A percentile compares a stretch with the other conserved stretches of the same genome.
Conservation (phyloP, 116 monocot genomes). For the Posidonia oceanica region DNA sequence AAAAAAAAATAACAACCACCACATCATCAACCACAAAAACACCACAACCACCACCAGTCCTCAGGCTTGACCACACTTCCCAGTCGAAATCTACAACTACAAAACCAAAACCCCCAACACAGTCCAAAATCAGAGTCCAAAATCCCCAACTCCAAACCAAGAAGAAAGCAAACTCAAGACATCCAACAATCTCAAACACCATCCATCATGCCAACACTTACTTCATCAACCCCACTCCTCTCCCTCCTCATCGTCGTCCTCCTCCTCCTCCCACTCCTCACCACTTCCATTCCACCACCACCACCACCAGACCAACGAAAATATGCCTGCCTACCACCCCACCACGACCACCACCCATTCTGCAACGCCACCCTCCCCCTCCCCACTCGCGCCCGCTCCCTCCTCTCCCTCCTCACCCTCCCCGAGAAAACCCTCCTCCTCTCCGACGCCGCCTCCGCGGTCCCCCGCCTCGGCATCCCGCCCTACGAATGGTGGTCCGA, state of each 20-base stretch:
- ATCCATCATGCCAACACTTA: too few species aligned
- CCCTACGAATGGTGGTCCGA: constrained; percentile 94
- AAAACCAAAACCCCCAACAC: too few species aligned
- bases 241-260: background rate
- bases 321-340: constrained; percentile 22
- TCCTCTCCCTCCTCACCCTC: constrained; percentile 70
- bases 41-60: too few species aligned
- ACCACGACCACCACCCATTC: constrained; percentile 37
- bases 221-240: too few species aligned
- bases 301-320: background rate
- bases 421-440: constrained; percentile 63
- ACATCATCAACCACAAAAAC: too few species aligned
- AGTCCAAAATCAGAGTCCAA: too few species aligned
- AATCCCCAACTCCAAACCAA: too few species aligned
- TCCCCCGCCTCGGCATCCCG: constrained; percentile 75
- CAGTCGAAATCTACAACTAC: too few species aligned
- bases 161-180: too few species aligned
- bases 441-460: constrained; percentile 51
- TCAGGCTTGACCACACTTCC: too few species aligned
- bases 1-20: too few species aligned
- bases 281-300: background rate
- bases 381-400: constrained; percentile 34
- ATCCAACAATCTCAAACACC: too few species aligned
- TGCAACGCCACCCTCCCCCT: constrained; percentile 64
- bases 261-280: constrained; percentile 3